phyloP scores from a whole-genome alignment of 1,284 basidiomycete species.

The Ceratobasidium sp. region DNA sequence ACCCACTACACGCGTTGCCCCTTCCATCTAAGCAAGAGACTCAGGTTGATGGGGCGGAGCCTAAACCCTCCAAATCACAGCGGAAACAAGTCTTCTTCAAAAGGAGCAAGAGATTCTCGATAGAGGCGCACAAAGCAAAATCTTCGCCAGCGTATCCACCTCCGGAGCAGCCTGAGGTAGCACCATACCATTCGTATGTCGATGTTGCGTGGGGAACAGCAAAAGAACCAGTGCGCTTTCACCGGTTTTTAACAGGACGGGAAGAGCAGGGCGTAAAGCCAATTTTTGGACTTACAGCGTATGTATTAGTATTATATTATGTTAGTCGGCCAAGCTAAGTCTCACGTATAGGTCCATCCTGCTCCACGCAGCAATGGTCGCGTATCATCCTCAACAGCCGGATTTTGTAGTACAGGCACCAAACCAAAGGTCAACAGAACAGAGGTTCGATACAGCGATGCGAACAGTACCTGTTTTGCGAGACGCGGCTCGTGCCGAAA shows the following conservation, averaged over 20 bases:
- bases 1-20: constrained; percentile 23
- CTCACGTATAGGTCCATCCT: constrained; percentile 68
- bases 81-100: constrained; percentile 24
- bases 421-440: constrained; percentile 62
- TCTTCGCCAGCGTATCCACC: constrained; percentile 19
- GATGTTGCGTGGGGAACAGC: constrained; percentile 62
- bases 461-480: constrained; percentile 60
- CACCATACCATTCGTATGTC: constrained; percentile 67
- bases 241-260: constrained; percentile 82
- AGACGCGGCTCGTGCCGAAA: constrained; percentile 64
- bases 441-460: constrained; percentile 71
- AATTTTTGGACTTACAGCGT: constrained; percentile 85
- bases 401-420: constrained; percentile 71
- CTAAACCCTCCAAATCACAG: constrained; percentile 56
- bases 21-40: not conserved
- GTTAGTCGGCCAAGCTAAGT: not conserved
- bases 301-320: constrained; percentile 50
- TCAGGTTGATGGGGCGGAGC: constrained; percentile 44
- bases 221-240: constrained; percentile 65
- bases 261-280: constrained; percentile 84
- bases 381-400: constrained; percentile 66
- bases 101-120: not conserved
- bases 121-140: constrained; percentile 20
- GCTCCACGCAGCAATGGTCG: constrained; percentile 72
- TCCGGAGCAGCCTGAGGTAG: constrained; percentile 35